Evolutionary conservation across 2,329 filamentous ascomycete genomes (phyloP).

Genomic region (Pseudogymnoascus sp.): DNA sequence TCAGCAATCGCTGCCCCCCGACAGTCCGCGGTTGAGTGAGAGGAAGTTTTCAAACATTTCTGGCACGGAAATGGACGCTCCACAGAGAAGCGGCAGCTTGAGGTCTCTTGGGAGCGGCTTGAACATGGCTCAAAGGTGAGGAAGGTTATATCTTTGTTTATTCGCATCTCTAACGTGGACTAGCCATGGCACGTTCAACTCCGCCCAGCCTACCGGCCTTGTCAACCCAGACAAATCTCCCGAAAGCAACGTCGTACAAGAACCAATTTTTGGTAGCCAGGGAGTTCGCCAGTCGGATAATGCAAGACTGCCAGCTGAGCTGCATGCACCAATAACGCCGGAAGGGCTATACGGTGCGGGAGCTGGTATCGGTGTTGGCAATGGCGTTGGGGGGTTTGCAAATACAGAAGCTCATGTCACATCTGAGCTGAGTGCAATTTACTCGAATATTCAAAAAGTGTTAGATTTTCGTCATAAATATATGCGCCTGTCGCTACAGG

Average conservation of each 20-base stretch:
- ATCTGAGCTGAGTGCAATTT: conserved; percentile 76
- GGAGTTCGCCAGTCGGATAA: conserved; percentile 19
- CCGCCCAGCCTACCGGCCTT: conserved; percentile 23
- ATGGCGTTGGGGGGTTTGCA: conserved; percentile 54
- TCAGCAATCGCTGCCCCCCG: conserved; percentile 23
- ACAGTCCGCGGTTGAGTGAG: conserved; percentile 24
- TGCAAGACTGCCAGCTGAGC: conserved; percentile 42
- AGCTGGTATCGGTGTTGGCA: conserved; percentile 52
- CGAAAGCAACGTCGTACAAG: conserved; percentile 26
- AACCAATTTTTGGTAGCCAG: conserved; percentile 16
- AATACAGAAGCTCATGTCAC: conserved; percentile 73
- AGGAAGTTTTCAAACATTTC: conserved; percentile 21
- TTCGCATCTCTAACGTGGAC: conserved; percentile 9
- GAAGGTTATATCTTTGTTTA: neutral
- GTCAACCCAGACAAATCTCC: conserved; percentile 24
- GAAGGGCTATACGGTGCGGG: conserved; percentile 51
- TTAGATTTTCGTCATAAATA: conserved; percentile 84
- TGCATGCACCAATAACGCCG: conserved; percentile 42
- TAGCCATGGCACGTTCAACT: conserved; percentile 21
- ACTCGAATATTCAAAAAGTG: conserved; percentile 83
- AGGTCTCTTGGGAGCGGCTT: conserved; percentile 23
- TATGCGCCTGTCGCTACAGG: conserved; percentile 75
- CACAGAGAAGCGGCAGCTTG: conserved; percentile 23
- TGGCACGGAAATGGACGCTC: conserved; percentile 18
- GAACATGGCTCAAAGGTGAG: conserved; percentile 19